Conservation (phyloP, 2,329 filamentous ascomycete genomes). For the Phaeosphaeriaceae sp. region DNA sequence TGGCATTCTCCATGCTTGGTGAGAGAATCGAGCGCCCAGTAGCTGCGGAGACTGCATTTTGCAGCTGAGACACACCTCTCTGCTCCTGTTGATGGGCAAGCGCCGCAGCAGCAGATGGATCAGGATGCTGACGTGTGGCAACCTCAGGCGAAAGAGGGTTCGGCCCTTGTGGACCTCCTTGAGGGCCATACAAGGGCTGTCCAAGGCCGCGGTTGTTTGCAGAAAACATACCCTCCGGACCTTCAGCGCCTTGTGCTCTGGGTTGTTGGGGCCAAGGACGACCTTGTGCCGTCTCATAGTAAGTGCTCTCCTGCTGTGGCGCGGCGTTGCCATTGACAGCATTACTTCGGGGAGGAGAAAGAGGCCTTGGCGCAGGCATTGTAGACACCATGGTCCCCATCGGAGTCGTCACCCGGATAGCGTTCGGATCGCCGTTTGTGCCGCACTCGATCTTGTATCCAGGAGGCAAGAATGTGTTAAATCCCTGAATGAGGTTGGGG, state of each 20-base stretch:
- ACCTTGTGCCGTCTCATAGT: slow-evolving; percentile 45
- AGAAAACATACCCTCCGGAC: slow-evolving; percentile 51
- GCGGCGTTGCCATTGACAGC: slow-evolving; percentile 63
- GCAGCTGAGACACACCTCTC: slow-evolving; percentile 70
- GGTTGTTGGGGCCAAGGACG: slow-evolving; percentile 51
- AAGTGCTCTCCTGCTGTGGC: slow-evolving; percentile 51
- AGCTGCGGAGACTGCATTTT: slow-evolving; percentile 69
- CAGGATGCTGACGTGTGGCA: slow-evolving; percentile 46
- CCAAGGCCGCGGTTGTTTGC: slow-evolving; percentile 54
- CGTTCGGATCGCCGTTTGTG: slow-evolving; percentile 90
- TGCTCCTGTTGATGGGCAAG: slow-evolving; percentile 70
- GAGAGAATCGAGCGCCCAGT: slow-evolving; percentile 63
- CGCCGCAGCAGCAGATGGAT: slow-evolving; percentile 53
- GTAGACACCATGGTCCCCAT: slow-evolving; percentile 96
- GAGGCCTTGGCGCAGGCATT: slow-evolving; percentile 67
- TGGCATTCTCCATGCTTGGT: slow-evolving; percentile 53
- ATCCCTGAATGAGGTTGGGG: slow-evolving; percentile 93
- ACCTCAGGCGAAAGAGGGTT: slow-evolving; percentile 48
- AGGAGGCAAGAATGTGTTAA: slow-evolving; percentile 96
- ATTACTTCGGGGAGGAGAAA: slow-evolving; percentile 57
- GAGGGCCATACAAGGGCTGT: slow-evolving; percentile 47
- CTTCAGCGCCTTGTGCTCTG: slow-evolving; percentile 38
- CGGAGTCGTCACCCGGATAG: slow-evolving; percentile 94
- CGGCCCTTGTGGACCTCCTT: slow-evolving; percentile 43
- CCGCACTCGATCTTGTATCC: slow-evolving; percentile 98